Percentiles rank a stretch among this genome's conserved stretches.
Evolutionary conservation across 306 rosid species (phyloP).

Genomic region (Aeschynomene evenia): DNA sequence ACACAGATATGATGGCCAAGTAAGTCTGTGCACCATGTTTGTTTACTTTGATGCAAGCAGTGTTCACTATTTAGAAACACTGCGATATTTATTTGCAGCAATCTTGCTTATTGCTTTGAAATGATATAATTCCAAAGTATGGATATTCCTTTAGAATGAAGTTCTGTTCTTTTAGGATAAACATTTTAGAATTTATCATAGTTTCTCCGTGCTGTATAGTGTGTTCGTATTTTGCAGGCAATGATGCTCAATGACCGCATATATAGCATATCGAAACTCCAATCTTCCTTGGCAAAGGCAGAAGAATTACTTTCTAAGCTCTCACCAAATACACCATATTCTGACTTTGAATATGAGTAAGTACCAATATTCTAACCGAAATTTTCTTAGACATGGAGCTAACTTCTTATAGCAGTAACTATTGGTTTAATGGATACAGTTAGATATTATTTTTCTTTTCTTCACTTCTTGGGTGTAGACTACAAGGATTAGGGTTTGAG

Average conservation of each 20-base stretch:
- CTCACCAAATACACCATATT: constrained; percentile 43
- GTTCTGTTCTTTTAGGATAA: not conserved
- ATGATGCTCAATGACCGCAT: constrained; percentile 72
- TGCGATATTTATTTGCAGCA: not conserved
- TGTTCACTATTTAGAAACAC: not conserved
- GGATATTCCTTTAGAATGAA: not conserved
- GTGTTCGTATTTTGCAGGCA: constrained; percentile 36
- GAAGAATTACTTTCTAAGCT: constrained; percentile 58
- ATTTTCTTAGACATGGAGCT: not conserved
- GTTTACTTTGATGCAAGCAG: not conserved
- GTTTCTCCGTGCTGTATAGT: not conserved
- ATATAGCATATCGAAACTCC: constrained; percentile 54
- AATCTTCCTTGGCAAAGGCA: constrained; percentile 58
- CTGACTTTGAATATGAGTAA: constrained; percentile 68
- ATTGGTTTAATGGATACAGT: not conserved
- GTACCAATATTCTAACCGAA: not conserved
- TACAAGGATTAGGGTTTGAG: constrained; percentile 76
- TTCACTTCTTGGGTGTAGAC: constrained; percentile 36
- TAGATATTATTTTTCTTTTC: not conserved
- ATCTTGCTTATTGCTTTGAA: not conserved
- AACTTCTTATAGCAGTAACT: not conserved
- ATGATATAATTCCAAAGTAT: not conserved
- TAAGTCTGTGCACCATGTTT: constrained; percentile 31
- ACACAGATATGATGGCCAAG: constrained; percentile 62
- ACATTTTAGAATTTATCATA: not conserved